Percentiles rank a stretch among this genome's conserved stretches.
These are phyloP conservation scores for Triangularia verruculosa DNA, from an alignment of 2,329 filamentous ascomycete species.

Conservation along the genomic window DNA sequence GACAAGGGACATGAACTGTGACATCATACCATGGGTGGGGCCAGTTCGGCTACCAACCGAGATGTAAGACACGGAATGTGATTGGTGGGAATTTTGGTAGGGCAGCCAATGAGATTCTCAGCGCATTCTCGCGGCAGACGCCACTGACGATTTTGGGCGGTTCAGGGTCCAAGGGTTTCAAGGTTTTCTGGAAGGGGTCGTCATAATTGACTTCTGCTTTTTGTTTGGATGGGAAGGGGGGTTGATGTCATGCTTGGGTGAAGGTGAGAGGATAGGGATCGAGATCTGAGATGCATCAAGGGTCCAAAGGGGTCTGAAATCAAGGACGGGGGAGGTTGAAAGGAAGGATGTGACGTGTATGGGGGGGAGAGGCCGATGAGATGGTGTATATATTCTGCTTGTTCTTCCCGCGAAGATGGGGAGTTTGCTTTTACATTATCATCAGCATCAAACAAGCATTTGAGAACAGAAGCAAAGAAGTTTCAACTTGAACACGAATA, in stretches of 20 bases:
- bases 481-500: background rate
- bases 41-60: background rate
- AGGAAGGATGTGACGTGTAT: background rate
- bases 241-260: slow-evolving; percentile 1
- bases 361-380: background rate
- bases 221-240: background rate
- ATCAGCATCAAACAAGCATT: background rate
- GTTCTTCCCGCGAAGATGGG: background rate
- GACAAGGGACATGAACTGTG: background rate
- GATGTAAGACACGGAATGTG: background rate
- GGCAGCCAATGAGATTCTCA: background rate
- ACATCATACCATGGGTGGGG: slow-evolving; percentile 4
- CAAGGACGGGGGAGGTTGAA: background rate
- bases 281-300: background rate
- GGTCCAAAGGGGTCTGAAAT: background rate
- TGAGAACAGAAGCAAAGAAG: background rate
- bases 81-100: background rate
- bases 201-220: background rate
- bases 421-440: background rate
- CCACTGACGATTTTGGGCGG: background rate
- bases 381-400: background rate
- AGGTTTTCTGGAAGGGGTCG: background rate
- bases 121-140: background rate
- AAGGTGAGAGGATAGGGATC: background rate
- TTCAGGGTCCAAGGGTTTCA: slow-evolving; percentile 1